Percentiles rank a stretch among this genome's conserved stretches.
Conservation (phyloP, 2,329 filamentous ascomycete genomes). For the Talaromyces sp. region DNA sequence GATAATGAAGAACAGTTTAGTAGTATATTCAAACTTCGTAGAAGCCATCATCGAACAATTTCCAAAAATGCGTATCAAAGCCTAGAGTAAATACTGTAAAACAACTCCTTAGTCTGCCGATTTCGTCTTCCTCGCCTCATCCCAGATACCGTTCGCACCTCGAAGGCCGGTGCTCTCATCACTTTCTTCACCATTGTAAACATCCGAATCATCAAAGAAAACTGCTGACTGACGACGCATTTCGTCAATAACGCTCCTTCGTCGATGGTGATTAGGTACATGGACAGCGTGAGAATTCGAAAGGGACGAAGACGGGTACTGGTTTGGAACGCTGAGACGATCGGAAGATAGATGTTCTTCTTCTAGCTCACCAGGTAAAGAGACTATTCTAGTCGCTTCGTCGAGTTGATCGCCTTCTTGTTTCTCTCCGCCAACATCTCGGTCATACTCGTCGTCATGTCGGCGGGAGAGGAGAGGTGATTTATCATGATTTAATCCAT, state of each 20-base stretch:
- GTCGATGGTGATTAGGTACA: slow-evolving; percentile 17
- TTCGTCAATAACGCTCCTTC: slow-evolving; percentile 41
- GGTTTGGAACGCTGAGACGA: background rate
- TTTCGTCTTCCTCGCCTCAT: background rate
- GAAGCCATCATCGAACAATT: background rate
- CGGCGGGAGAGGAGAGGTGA: slow-evolving; percentile 31
- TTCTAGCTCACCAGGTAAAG: background rate
- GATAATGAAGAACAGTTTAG: background rate
- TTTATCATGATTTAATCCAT: slow-evolving; percentile 10
- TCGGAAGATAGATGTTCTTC: background rate
- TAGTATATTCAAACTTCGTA: background rate
- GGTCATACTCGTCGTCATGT: slow-evolving; percentile 18
- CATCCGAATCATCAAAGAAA: slow-evolving; percentile 44
- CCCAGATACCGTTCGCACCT: background rate
- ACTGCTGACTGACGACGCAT: slow-evolving; percentile 46
- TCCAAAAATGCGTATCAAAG: background rate
- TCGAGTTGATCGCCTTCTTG: slow-evolving; percentile 11
- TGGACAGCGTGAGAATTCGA: background rate
- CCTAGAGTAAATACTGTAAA: background rate
- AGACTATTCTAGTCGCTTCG: slow-evolving; percentile 8
- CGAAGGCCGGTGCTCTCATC: slow-evolving; percentile 10
- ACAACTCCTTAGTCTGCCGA: background rate
- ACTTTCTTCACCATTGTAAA: slow-evolving; percentile 28
- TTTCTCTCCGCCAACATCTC: background rate
- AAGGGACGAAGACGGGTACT: background rate